phyloP scores from a whole-genome alignment of 2,329 filamentous ascomycete genomes.

The Teratosphaeria viscida region DNA sequence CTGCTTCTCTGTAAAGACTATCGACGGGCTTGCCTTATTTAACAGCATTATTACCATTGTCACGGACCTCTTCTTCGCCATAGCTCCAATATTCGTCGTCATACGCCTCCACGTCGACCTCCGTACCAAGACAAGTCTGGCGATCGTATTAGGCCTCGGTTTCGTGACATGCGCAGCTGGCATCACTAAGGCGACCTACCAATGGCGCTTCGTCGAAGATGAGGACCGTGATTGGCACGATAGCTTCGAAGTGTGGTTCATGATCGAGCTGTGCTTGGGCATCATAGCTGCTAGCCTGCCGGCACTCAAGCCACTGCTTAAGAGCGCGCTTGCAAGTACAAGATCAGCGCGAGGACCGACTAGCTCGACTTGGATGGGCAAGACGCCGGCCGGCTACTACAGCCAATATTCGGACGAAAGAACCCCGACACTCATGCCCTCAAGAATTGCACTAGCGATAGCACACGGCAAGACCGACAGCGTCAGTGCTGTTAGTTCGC shows the following conservation, averaged over 20 bases:
- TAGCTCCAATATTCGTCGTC: conserved; percentile 34
- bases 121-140: conserved; percentile 31
- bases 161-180: conserved; percentile 34
- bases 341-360: neutral
- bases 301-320: conserved; percentile 11
- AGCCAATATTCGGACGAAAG: neutral
- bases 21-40: conserved; percentile 36
- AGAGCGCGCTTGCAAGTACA: conserved; percentile 8
- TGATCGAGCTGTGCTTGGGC: conserved; percentile 35
- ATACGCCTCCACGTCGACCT: conserved; percentile 34
- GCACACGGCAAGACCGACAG: neutral
- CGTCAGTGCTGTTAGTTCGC: neutral
- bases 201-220: conserved; percentile 26
- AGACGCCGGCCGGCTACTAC: neutral
- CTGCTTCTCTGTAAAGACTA: conserved; percentile 34
- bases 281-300: conserved; percentile 10
- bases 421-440: neutral
- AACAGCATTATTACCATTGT: conserved; percentile 35
- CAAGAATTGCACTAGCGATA: neutral
- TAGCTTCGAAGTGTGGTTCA: conserved; percentile 36
- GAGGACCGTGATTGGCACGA: conserved; percentile 29
- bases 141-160: conserved; percentile 28
- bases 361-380: neutral
- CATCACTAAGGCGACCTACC: conserved; percentile 33
- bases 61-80: conserved; percentile 33